Evolutionary conservation across 805 yeast genomes (phyloP).

Genomic region (Candida nitratophila): DNA sequence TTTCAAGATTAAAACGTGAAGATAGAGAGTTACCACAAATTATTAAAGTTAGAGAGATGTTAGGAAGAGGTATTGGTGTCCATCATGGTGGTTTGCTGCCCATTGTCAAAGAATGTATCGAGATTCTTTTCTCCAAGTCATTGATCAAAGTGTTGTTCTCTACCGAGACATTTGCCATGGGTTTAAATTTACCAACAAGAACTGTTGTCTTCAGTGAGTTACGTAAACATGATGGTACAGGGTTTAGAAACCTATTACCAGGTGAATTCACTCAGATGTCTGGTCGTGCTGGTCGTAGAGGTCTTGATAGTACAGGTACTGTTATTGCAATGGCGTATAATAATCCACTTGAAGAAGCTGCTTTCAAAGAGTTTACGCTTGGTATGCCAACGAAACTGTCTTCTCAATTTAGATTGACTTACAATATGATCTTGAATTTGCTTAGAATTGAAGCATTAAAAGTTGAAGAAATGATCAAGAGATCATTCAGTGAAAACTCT

Average conservation of each 20-base stretch:
- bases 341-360: constrained; percentile 47
- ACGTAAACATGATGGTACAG: constrained; percentile 86
- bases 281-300: constrained; percentile 98
- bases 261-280: constrained; percentile 99
- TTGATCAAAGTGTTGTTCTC: constrained; percentile 89
- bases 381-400: constrained; percentile 87
- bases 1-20: constrained; percentile 79
- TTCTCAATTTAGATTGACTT: constrained; percentile 90
- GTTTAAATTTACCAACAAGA: constrained; percentile 91
- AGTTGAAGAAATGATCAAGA: constrained; percentile 98
- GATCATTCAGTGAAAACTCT: constrained; percentile 88
- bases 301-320: constrained; percentile 88
- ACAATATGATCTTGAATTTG: constrained; percentile 89
- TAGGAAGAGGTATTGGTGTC: constrained; percentile 89
- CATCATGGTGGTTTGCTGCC: constrained; percentile 95
- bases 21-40: constrained; percentile 94
- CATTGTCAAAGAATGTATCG: constrained; percentile 88
- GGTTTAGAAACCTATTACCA: constrained; percentile 74
- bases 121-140: constrained; percentile 81
- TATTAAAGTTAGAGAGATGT: constrained; percentile 67
- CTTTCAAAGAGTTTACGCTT: constrained; percentile 72
- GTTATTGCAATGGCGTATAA: constrained; percentile 86
- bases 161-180: constrained; percentile 99
- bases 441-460: constrained; percentile 88
- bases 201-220: constrained; percentile 87